Conservation (phyloP, 352 stramenopile genomes). For the Globisporangium acanthophoron region DNA sequence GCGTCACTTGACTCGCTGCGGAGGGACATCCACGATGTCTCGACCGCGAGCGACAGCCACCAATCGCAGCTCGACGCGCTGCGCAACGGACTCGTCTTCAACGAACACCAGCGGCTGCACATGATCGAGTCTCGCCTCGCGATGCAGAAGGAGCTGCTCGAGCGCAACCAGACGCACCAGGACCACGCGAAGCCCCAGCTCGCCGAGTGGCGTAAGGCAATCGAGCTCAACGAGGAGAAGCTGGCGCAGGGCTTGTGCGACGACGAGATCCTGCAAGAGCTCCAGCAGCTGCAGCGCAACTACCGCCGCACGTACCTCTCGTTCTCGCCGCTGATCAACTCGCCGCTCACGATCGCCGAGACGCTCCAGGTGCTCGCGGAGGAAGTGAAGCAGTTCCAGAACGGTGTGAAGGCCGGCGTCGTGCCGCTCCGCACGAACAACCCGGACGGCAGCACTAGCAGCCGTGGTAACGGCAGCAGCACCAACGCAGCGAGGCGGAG, state of each 20-base stretch:
- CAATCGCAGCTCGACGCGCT: constrained; percentile 51
- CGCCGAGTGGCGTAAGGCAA: constrained; percentile 55
- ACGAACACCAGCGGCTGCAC: constrained; percentile 49
- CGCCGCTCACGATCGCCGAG: constrained; percentile 50
- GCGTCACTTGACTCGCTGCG: constrained; percentile 51
- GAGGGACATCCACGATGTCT: constrained; percentile 37
- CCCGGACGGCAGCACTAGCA: background rate
- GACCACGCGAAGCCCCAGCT: constrained; percentile 61
- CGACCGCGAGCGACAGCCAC: constrained; percentile 29
- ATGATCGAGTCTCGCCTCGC: constrained; percentile 47
- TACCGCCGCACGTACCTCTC: constrained; percentile 59
- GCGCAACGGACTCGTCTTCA: constrained; percentile 43
- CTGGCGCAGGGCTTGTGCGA: constrained; percentile 43
- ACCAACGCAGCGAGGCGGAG: constrained; percentile 14
- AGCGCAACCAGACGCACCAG: constrained; percentile 63
- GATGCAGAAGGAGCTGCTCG: constrained; percentile 65
- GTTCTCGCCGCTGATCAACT: constrained; percentile 53
- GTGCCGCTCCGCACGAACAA: constrained; percentile 21
- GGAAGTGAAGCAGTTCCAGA: constrained; percentile 52
- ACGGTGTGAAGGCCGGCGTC: constrained; percentile 38
- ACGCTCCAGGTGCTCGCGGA: constrained; percentile 49
- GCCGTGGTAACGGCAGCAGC: background rate
- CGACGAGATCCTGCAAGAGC: constrained; percentile 50
- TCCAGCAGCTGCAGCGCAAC: constrained; percentile 58
- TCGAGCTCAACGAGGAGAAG: constrained; percentile 64